phyloP scores from a whole-genome alignment of 305 asterid species.

The Fraxinus dipetala region DNA sequence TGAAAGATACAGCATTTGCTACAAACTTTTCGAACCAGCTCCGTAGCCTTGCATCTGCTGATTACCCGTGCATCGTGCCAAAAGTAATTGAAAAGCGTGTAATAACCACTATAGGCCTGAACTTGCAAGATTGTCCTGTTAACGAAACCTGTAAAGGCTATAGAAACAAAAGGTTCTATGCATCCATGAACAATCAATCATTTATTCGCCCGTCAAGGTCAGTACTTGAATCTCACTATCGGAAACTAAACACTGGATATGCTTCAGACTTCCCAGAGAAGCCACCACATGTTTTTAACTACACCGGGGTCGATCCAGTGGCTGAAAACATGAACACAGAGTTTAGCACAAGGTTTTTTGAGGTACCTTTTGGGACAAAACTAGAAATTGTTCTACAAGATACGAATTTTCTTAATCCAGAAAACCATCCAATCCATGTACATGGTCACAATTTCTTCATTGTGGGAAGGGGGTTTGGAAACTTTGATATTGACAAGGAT shows the following conservation, averaged over 20 bases:
- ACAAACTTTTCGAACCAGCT: slow-evolving; percentile 39
- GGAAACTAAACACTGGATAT: slow-evolving; percentile 20
- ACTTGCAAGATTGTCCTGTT: slow-evolving; percentile 67
- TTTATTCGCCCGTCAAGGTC: slow-evolving; percentile 47
- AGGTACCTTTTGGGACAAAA: slow-evolving; percentile 45
- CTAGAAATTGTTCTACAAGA: slow-evolving; percentile 68
- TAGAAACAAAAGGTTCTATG: slow-evolving; percentile 47
- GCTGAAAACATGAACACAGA: slow-evolving; percentile 59
- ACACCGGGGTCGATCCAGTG: slow-evolving; percentile 57
- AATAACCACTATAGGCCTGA: slow-evolving; percentile 51
- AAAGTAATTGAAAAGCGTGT: slow-evolving; percentile 42
- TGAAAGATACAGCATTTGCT: slow-evolving; percentile 56
- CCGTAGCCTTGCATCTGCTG: slow-evolving; percentile 47
- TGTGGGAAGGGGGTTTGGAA: slow-evolving; percentile 72
- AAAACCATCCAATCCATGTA: slow-evolving; percentile 76
- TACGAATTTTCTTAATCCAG: slow-evolving; percentile 56
- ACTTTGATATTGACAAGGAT: slow-evolving; percentile 46
- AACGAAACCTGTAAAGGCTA: slow-evolving; percentile 64
- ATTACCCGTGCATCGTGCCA: slow-evolving; percentile 69
- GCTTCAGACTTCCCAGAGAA: slow-evolving; percentile 48
- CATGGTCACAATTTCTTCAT: slow-evolving; percentile 78
- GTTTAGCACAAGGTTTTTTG: slow-evolving; percentile 46
- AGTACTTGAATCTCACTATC: slow-evolving; percentile 51
- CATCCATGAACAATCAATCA: slow-evolving; percentile 77
- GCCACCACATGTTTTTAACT: slow-evolving; percentile 55